A percentile compares a stretch with the other conserved stretches of the same genome.
Evolutionary conservation across 164 flowering plant genomes (phyloP).

Genomic region (Vitis cinerea): DNA sequence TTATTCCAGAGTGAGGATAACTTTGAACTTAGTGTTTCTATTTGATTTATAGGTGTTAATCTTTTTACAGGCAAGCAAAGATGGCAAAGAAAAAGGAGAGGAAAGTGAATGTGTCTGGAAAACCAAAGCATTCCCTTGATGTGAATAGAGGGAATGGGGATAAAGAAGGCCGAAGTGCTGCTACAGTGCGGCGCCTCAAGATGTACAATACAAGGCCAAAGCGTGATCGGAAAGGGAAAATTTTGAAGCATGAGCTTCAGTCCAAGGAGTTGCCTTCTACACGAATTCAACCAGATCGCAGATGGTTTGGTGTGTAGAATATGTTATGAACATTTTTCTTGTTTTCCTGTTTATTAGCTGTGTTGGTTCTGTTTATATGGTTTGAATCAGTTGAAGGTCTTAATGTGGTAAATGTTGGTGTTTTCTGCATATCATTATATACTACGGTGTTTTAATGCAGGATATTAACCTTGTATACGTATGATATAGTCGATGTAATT

Average conservation of each 20-base stretch:
- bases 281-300: slow-evolving; percentile 87
- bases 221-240: slow-evolving; percentile 59
- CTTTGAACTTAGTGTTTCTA: too few relatives aligned
- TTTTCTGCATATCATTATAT: too few relatives aligned
- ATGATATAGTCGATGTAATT: too few relatives aligned
- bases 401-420: too few relatives aligned
- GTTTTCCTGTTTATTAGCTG: background rate
- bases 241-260: slow-evolving; percentile 72
- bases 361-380: too few relatives aligned
- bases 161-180: slow-evolving; percentile 52
- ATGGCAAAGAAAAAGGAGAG: slow-evolving; percentile 75
- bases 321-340: background rate
- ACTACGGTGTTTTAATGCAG: too few relatives aligned
- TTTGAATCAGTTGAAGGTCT: too few relatives aligned
- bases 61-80: background rate
- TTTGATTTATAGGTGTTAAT: too few relatives aligned
- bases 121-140: slow-evolving; percentile 94
- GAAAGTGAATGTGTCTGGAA: slow-evolving; percentile 68
- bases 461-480: too few relatives aligned
- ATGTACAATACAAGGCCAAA: slow-evolving; percentile 82
- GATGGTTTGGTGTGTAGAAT: slow-evolving; percentile 77
- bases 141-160: slow-evolving; percentile 47
- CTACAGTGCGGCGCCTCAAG: slow-evolving; percentile 94
- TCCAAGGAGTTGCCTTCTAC: slow-evolving; percentile 75
- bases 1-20: too few relatives aligned